These are phyloP conservation scores for Bothia castanella DNA, from an alignment of 1,284 basidiomycete species.

Conservation along the genomic window DNA sequence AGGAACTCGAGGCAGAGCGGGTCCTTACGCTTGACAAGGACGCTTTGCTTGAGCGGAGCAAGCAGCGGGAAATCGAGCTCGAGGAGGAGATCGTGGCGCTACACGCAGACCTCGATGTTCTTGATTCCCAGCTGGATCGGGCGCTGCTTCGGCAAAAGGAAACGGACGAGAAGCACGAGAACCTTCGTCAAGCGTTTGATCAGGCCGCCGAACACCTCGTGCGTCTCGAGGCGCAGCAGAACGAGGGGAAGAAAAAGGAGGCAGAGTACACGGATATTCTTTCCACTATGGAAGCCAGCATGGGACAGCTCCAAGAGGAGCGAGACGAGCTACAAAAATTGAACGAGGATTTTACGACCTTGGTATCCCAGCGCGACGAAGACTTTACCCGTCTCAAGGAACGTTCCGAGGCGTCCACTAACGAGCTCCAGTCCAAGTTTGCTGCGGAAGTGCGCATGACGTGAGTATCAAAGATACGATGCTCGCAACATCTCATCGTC, in stretches of 20 bases:
- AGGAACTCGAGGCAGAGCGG: constrained; percentile 80
- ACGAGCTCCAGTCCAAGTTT: constrained; percentile 75
- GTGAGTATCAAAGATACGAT: constrained; percentile 43
- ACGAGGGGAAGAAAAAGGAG: constrained; percentile 63
- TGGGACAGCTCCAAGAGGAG: constrained; percentile 53
- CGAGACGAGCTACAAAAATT: constrained; percentile 60
- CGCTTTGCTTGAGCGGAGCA: constrained; percentile 77
- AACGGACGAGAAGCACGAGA: constrained; percentile 72
- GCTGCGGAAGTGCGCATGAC: constrained; percentile 60
- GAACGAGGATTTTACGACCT: constrained; percentile 70
- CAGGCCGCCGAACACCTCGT: constrained; percentile 82
- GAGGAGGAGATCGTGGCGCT: constrained; percentile 82
- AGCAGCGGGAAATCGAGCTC: constrained; percentile 79
- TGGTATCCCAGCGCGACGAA: constrained; percentile 75
- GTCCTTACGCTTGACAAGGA: constrained; percentile 83
- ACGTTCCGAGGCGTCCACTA: constrained; percentile 62
- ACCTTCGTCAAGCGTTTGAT: constrained; percentile 70
- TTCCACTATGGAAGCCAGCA: constrained; percentile 57
- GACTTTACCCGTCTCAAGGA: constrained; percentile 75
- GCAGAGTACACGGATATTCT: constrained; percentile 53
- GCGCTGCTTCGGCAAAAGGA: constrained; percentile 74
- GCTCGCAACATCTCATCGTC: constrained; percentile 4
- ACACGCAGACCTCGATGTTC: constrained; percentile 78
- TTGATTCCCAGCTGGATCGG: constrained; percentile 85
- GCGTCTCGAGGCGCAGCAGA: constrained; percentile 73